Evolutionary conservation across 345 rosid species (phyloP), one percentile per base, ranked within the genome.

Genomic region (Citrus cavaleriei): DNA sequence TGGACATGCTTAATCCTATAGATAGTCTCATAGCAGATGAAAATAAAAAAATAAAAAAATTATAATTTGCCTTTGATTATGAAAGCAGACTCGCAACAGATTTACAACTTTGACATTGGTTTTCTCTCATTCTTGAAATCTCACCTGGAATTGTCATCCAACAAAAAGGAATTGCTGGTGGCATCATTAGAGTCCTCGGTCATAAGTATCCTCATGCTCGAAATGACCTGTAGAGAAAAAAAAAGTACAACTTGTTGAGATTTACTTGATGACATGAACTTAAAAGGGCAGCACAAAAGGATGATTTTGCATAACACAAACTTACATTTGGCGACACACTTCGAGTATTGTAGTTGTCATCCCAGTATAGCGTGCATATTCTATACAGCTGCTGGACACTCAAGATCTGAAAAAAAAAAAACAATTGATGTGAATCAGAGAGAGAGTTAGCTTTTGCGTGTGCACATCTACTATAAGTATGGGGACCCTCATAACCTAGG

Each of bases 201-300:
- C 98, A 93, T 97, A 42, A 97, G 93, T 19, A 93, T 89, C 75
- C 95, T 95, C 98, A 97, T 97, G 91, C 98, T 94, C 62, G 99
- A 86, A 81, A 97, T 91, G 61, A 97, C 99, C 99, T 95, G 85
- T 69, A 19, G 22, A 5, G 22, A 1, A 18, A 70, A 62, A 69
- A 51, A 10, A 76, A 77, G 79, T 42, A 51, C 22, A 66, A 42
- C 51, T 60, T 64, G 80, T 62, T 82, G 77, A 57, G 54, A 73
- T 58, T 59, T 10, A 49, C 57, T 30, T 27, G 38, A 59, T 21
- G 61, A 74, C 1, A 64, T 18, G 22, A 63, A 74, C 38, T 55
- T 67, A 19, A 16, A 57, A 70, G 25, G 67, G 18, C 63, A 75
- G 34, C 7, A 66, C 27, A 32, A 28, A 66, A 38, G 18, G n/a